Percentiles rank a stretch among this genome's conserved stretches.
phyloP scores from a whole-genome alignment of 495 filamentous ascomycete species.

The Melanomma pulvis-pyrius region DNA sequence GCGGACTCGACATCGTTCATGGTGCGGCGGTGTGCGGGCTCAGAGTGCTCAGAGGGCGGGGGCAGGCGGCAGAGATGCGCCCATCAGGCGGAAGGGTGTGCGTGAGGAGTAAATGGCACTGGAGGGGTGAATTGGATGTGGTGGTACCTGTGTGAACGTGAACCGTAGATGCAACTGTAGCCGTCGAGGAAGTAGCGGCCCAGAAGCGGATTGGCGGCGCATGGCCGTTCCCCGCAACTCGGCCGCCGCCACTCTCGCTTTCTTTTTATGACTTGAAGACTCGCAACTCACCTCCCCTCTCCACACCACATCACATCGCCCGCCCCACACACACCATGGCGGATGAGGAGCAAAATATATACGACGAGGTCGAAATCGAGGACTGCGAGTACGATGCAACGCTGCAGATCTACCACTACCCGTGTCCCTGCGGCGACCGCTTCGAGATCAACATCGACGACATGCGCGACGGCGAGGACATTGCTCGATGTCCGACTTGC shows the following conservation, averaged over 20 bases:
- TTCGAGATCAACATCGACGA: conserved; percentile 91
- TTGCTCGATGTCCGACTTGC: conserved; percentile 94
- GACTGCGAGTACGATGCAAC: conserved; percentile 92
- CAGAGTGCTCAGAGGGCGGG: background rate
- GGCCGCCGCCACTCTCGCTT: background rate
- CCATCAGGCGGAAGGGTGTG: background rate
- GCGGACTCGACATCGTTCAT: conserved; percentile 55
- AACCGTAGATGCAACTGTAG: background rate
- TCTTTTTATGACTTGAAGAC: background rate
- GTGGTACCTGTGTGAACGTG: background rate
- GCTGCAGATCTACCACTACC: conserved; percentile 88
- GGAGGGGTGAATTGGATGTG: background rate
- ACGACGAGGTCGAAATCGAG: conserved; percentile 99
- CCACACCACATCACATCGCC: background rate
- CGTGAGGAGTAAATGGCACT: background rate
- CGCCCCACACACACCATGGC: conserved; percentile 12
- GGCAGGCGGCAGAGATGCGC: background rate
- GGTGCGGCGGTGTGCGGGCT: conserved; percentile 10
- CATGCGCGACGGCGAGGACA: conserved; percentile 83
- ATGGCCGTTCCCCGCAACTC: background rate
- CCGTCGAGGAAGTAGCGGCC: background rate
- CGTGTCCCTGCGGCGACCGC: conserved; percentile 94
- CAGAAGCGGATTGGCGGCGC: background rate
- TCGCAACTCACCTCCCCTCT: background rate
- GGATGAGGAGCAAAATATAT: conserved; percentile 51